Evolutionary conservation across 179 eudicot genomes (phyloP).

Genomic region (Beta macrorhiza): DNA sequence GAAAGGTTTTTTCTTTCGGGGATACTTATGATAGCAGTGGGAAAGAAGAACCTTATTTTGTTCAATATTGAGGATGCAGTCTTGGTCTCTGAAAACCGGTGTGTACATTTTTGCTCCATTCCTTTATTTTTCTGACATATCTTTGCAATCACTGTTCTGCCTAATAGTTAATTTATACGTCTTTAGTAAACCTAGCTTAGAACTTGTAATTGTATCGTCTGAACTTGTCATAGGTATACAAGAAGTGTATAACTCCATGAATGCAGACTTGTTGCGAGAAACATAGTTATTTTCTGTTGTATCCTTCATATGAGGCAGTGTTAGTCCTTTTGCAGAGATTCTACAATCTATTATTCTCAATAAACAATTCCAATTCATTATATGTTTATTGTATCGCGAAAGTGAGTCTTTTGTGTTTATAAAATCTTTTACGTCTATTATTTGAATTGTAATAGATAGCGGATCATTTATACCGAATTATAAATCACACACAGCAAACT

Average conservation of each 20-base stretch:
- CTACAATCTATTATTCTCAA: not conserved
- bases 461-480: not conserved
- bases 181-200: not conserved
- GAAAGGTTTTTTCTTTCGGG: not conserved
- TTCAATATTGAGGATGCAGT: not conserved
- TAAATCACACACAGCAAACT: not conserved
- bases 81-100: conserved; percentile 5
- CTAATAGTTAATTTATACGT: not conserved
- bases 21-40: not conserved
- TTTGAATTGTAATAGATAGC: not conserved
- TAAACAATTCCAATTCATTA: not conserved
- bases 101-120: conserved; percentile 24
- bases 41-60: not conserved
- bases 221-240: conserved; percentile 7
- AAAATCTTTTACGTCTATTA: too few relatives aligned
- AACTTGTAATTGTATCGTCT: not conserved
- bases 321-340: not conserved
- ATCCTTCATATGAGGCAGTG: not conserved
- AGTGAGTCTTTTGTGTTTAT: not conserved
- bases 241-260: not conserved
- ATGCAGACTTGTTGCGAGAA: not conserved
- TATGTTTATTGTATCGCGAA: not conserved
- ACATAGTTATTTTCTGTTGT: not conserved
- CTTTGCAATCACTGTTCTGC: not conserved
- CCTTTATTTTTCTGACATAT: not conserved